Evolutionary conservation across 2,329 filamentous ascomycete genomes (phyloP), one percentile per base, ranked within the genome.

Genomic region (Purpureocillium takamizusanense): DNA sequence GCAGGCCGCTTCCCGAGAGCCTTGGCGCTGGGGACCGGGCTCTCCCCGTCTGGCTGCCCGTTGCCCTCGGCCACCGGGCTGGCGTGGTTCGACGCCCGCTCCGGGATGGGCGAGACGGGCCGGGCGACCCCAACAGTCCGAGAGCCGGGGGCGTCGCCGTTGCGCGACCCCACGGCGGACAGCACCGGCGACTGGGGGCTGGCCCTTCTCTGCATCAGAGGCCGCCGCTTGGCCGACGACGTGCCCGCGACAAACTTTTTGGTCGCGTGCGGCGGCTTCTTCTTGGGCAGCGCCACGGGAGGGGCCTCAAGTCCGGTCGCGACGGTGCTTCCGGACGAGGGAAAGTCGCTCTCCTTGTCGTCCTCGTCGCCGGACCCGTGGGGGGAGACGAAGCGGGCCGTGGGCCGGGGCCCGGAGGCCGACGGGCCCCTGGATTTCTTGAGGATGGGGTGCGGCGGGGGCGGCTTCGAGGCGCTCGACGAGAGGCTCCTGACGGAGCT

Each of bases 311-410:
- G 43, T 12, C 42, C 52, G 9, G 56, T 55, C 3, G 50, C 50
- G 2, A 52, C 51, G 25, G 65, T 63, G 47, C 63, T 69, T 16
- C 56, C 57, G 6, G 68, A 67, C 4, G 63, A 67, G 27, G 55
- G 55, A n/a, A 60, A 54, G 18, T 62, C 54, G 38, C 42, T 43
- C 8, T 51, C 47, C 29, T 55, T 48, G 29, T 50, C 55, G 21
- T 59, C 58, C 42, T 68, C 65, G 35, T 66, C 63, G 36, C 64
- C 65, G 25, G 70, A 71, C 23, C 62, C 65, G 25, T 67, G 66
- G 2, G 75, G 74, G 13, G 72, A 73, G 7, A 70, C 67, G 47
- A 80, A 79, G n/a, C 74, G 70, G 38, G 76, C 74, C 8, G 74
- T 78, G n/a, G 73, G 74, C 15, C 71, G 66, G 11, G 72, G 69